Conservation (phyloP, 139 green algal species). For the Chlamydomonas sp. region DNA sequence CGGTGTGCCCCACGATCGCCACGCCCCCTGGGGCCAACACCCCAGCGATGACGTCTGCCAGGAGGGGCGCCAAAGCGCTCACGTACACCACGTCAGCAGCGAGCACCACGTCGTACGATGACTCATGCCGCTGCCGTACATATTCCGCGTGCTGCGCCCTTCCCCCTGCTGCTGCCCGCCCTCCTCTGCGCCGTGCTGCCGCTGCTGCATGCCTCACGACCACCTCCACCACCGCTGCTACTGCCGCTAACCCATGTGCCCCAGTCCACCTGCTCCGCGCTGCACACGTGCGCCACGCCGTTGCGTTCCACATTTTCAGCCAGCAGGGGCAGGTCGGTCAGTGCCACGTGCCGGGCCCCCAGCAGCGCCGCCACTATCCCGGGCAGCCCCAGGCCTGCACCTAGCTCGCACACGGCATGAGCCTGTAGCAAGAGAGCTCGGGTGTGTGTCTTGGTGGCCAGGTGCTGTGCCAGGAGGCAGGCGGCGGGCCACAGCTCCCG, state of each 20-base stretch:
- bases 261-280: constrained; percentile 10
- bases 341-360: background rate
- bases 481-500: constrained; percentile 38
- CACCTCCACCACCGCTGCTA: background rate
- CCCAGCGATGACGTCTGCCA: constrained; percentile 1
- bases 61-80: constrained; percentile 10
- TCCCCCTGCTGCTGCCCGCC: background rate
- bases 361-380: constrained; percentile 16
- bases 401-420: background rate
- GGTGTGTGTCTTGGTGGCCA: background rate
- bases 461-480: background rate
- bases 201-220: background rate
- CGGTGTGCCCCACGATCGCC: constrained; percentile 14
- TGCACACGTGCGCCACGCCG: background rate
- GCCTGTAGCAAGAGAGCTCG: background rate
- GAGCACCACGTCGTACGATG: constrained; percentile 23
- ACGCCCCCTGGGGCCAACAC: background rate
- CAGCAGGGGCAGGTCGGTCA: constrained; percentile 15
- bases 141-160: background rate
- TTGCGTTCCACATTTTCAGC: constrained; percentile 4
- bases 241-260: background rate
- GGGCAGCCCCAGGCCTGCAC: constrained; percentile 21
- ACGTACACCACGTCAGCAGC: constrained; percentile 34
- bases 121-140: background rate
- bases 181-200: background rate